These are phyloP conservation scores for Gleditsia sinensis DNA, from an alignment of 306 rosid species.

Conservation along the genomic window DNA sequence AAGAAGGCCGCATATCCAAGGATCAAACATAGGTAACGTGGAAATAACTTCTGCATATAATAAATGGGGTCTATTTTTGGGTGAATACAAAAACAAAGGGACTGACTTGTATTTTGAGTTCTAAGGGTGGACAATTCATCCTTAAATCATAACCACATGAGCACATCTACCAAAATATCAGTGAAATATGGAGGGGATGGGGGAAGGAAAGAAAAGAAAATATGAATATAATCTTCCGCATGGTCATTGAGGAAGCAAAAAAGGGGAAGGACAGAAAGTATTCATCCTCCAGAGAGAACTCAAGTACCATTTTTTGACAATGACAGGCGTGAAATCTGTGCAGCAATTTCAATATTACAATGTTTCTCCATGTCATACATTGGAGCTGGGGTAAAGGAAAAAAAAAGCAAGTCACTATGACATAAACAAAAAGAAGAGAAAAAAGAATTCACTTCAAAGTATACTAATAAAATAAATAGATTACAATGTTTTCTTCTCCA, in stretches of 20 bases:
- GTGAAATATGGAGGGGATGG: no score
- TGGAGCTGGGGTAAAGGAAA: conserved; percentile 59
- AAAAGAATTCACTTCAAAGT: conserved; percentile 17
- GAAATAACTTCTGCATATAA: no score
- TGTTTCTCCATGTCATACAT: conserved; percentile 85
- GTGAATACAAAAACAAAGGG: background rate
- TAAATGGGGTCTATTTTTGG: no score
- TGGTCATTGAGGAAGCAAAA: conserved; percentile 11
- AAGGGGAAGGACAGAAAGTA: conserved; percentile 31
- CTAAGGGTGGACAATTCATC: background rate
- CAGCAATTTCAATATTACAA: conserved; percentile 89
- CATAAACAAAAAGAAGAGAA: background rate
- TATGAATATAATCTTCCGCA: background rate
- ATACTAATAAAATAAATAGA: conserved; percentile 35
- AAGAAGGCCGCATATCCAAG: background rate
- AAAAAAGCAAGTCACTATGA: conserved; percentile 34
- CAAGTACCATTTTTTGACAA: conserved; percentile 76
- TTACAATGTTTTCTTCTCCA: conserved; percentile 84
- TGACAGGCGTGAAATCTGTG: conserved; percentile 67
- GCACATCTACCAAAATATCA: background rate
- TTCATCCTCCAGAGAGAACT: conserved; percentile 45
- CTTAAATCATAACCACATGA: background rate
- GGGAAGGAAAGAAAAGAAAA: background rate
- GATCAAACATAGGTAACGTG: background rate
- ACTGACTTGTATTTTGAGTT: background rate